Percentiles rank a stretch among this genome's conserved stretches.
phyloP scores from a whole-genome alignment of 306 rosid genomes.

The Albizia julibrissin region DNA sequence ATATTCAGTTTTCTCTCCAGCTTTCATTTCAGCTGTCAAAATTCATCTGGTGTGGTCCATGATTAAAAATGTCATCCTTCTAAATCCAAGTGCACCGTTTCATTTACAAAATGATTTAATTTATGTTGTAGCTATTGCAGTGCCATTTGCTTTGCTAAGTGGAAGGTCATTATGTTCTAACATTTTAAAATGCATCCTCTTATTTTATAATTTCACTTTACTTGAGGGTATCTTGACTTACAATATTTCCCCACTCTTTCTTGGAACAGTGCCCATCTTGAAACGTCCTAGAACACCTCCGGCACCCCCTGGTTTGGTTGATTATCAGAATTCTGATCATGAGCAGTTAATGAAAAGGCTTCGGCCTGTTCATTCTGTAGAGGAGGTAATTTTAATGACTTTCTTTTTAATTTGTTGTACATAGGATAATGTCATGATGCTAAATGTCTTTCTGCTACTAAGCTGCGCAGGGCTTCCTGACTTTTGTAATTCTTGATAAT shows the following conservation, averaged over 20 bases:
- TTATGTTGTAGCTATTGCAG: conserved; percentile 9
- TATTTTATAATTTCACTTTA: conserved; percentile 15
- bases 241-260: conserved; percentile 6
- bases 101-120: background rate
- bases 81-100: background rate
- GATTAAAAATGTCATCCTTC: background rate
- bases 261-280: conserved; percentile 63
- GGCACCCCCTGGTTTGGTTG: conserved; percentile 65
- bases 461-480: background rate
- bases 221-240: conserved; percentile 6
- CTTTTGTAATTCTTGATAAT: conserved; percentile 26
- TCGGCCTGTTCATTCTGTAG: conserved; percentile 65
- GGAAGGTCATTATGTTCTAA: conserved; percentile 13
- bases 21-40: background rate
- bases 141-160: background rate
- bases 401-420: conserved; percentile 19
- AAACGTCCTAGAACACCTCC: conserved; percentile 83
- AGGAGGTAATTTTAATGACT: conserved; percentile 58
- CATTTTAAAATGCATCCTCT: conserved; percentile 2
- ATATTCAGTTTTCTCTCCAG: background rate
- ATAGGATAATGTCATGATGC: conserved; percentile 12
- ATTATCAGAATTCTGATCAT: conserved; percentile 69
- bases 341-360: conserved; percentile 74
- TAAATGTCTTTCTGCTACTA: conserved; percentile 1
- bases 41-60: background rate